Base-by-base conservation (phyloP, 2,329 filamentous ascomycete species). In the Mariannaea sp. region DNA sequence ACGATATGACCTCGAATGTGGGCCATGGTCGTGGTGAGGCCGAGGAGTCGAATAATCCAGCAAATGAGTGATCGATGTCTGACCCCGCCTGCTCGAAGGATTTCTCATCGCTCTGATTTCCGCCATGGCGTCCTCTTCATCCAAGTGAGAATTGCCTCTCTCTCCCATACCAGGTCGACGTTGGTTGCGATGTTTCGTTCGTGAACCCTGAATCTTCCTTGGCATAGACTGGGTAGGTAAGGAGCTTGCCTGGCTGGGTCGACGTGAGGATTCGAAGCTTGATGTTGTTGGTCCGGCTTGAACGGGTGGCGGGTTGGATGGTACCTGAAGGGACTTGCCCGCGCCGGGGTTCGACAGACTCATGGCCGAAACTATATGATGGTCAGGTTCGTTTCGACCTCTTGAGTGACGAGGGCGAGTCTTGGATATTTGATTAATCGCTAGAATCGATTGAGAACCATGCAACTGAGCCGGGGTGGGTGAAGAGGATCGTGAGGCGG, bases 11-110 rank as follows among this genome's bases (percentile, higher is more conserved):
- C 82, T 79, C 32, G 79, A 76, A 56, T 80, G 75, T 43, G 77
- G 72, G 60, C 78, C 72, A 49, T 80, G 75, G 70, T 84, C 81
- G 64, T 80, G 80, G 56, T 86, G 83, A 17, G 88, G 87, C 41
- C 90, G 84, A 17, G 92, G 89, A 16, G 91, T 78, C 38, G 89
- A 86, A 73, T 97, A 96, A 76, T 93, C 93, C 80, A 99, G 89
- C 52, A 99, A 77, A 73, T 99, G 94, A 33, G 94, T 97, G 70
- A 99, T 99, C 67, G 90, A 96, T 48, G 92, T 97, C 73, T 97
- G 93, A 48, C 94, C 94, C 66, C 94, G 90, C 54, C 94, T 87
- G 67, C 80, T 82, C n/a, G 77, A 79, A 10, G 80, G 72, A 60
- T 83, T 84, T 53, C 80, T 76, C 53, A 84, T 71, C 16, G 80